Conservation (phyloP, 371 early-diverging fungal species). For the Capillidium heterosporum region DNA sequence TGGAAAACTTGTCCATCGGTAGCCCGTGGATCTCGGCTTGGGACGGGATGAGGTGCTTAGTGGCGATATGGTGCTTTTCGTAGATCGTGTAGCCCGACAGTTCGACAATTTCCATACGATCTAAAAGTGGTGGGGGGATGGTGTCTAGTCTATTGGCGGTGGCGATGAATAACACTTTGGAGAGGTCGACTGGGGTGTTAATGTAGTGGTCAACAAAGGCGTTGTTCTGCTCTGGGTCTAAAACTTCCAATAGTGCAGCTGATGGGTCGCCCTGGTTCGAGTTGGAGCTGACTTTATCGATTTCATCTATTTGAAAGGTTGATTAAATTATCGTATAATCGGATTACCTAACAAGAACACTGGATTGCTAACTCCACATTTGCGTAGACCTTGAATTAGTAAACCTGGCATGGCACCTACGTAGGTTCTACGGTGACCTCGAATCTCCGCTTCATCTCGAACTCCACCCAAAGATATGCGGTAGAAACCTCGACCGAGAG, state of each 20-base stretch:
- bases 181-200: conserved; percentile 68
- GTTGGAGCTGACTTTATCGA: conserved; percentile 59
- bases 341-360: conserved; percentile 56
- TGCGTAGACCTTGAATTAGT: conserved; percentile 55
- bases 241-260: conserved; percentile 67
- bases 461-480: conserved; percentile 76
- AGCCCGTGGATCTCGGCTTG: conserved; percentile 51
- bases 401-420: conserved; percentile 76
- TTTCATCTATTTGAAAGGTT: no score
- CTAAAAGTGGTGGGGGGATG: conserved; percentile 61
- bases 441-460: conserved; percentile 73
- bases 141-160: conserved; percentile 67
- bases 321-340: no score
- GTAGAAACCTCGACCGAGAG: conserved; percentile 61
- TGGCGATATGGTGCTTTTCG: conserved; percentile 45
- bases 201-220: conserved; percentile 71
- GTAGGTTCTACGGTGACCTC: conserved; percentile 82
- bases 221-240: conserved; percentile 78
- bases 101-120: conserved; percentile 73
- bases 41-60: conserved; percentile 37
- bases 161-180: conserved; percentile 65
- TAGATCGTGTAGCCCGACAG: conserved; percentile 70
- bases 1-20: conserved; percentile 18
- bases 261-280: conserved; percentile 57
- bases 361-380: conserved; percentile 59